phyloP scores from a whole-genome alignment of 352 stramenopile genomes.

The Phytophthora crassamura region DNA sequence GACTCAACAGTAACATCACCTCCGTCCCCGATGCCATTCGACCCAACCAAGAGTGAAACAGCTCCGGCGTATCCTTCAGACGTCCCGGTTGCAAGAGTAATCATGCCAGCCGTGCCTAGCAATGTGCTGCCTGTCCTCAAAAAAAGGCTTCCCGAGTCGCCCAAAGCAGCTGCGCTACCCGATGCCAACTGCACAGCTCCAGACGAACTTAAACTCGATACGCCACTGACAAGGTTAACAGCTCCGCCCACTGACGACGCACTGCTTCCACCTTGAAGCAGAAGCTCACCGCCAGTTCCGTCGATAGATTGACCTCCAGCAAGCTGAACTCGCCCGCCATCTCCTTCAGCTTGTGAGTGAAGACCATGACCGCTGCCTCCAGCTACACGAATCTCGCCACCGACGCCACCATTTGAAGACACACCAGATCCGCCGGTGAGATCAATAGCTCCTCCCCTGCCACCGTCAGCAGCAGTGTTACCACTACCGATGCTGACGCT shows the following conservation, averaged over 20 bases:
- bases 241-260: conserved; percentile 53
- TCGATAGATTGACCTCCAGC: conserved; percentile 50
- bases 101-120: conserved; percentile 43
- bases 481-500: conserved; percentile 46
- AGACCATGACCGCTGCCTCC: conserved; percentile 46
- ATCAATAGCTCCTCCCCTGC: conserved; percentile 39
- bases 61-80: conserved; percentile 47
- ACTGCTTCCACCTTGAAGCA: conserved; percentile 43
- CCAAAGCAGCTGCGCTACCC: conserved; percentile 43
- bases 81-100: conserved; percentile 55
- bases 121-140: conserved; percentile 49
- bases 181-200: conserved; percentile 50
- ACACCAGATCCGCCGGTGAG: conserved; percentile 50
- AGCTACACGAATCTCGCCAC: conserved; percentile 47
- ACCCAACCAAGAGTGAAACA: conserved; percentile 48
- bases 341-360: conserved; percentile 43
- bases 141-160: conserved; percentile 47
- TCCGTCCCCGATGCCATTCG: conserved; percentile 55
- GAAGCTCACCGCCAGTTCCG: conserved; percentile 42
- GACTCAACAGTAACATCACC: conserved; percentile 57
- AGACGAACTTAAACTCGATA: conserved; percentile 53
- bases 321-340: conserved; percentile 43
- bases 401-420: conserved; percentile 57
- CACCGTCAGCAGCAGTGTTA: conserved; percentile 35
- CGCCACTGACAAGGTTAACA: conserved; percentile 48